Evolutionary conservation across 2,329 filamentous ascomycete species (phyloP).

Genomic region (Venturia effusa): DNA sequence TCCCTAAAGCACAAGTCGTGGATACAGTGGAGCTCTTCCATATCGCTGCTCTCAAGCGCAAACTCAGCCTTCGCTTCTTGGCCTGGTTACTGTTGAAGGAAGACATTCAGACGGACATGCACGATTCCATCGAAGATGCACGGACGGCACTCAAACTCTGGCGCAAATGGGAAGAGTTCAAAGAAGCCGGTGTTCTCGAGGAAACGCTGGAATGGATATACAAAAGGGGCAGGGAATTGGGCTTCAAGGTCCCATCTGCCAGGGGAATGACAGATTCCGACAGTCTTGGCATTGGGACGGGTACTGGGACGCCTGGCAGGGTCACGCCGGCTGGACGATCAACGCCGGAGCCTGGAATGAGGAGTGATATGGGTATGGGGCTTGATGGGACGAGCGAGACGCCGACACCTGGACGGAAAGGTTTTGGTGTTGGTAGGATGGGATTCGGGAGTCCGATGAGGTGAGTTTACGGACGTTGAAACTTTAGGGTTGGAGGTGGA

Average conservation of each 20-base stretch:
- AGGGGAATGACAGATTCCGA: neutral
- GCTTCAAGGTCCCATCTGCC: slow-evolving; percentile 22
- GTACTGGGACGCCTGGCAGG: neutral
- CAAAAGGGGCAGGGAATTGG: slow-evolving; percentile 46
- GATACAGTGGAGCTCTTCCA: slow-evolving; percentile 92
- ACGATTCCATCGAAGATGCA: slow-evolving; percentile 94
- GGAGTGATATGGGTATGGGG: slow-evolving; percentile 14
- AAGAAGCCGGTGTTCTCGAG: slow-evolving; percentile 74
- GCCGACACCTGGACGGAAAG: slow-evolving; percentile 21
- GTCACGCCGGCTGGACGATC: slow-evolving; percentile 1
- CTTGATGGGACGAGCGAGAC: slow-evolving; percentile 18
- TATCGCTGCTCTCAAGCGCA: slow-evolving; percentile 68
- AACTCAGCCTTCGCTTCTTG: slow-evolving; percentile 80
- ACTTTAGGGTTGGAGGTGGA: neutral
- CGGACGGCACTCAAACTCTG: slow-evolving; percentile 80
- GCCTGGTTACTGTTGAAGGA: slow-evolving; percentile 87
- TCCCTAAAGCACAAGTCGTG: slow-evolving; percentile 80
- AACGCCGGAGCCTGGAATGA: slow-evolving; percentile 9
- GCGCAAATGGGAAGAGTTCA: slow-evolving; percentile 81
- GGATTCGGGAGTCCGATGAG: slow-evolving; percentile 25
- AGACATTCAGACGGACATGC: slow-evolving; percentile 83
- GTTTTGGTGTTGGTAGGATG: slow-evolving; percentile 15
- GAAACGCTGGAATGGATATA: slow-evolving; percentile 84
- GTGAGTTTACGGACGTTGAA: slow-evolving; percentile 9
- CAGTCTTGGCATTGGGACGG: neutral